These are phyloP conservation scores for Yamadazyma dendronema DNA, from an alignment of 1,139 yeast species.

Conservation along the genomic window DNA sequence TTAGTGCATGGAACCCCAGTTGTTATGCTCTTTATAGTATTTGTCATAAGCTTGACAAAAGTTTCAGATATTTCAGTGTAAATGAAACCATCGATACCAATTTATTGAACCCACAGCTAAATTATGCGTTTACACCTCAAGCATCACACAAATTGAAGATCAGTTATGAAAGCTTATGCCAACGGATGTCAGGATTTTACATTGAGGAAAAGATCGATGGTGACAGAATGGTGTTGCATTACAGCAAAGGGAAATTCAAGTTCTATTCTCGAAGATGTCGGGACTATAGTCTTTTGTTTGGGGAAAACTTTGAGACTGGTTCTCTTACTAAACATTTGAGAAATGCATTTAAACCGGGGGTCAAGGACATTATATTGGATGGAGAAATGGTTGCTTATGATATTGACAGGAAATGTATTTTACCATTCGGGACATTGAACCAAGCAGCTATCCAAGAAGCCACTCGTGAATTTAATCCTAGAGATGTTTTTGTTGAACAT, in stretches of 20 bases:
- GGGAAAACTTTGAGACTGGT: constrained; percentile 57
- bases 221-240: constrained; percentile 78
- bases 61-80: constrained; percentile 51
- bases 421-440: constrained; percentile 81
- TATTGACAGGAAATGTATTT: constrained; percentile 50
- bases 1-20: constrained; percentile 79
- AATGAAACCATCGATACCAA: constrained; percentile 30
- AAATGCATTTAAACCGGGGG: constrained; percentile 41
- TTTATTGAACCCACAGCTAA: constrained; percentile 47
- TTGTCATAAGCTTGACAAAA: constrained; percentile 62
- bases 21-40: constrained; percentile 64
- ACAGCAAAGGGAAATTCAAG: constrained; percentile 42
- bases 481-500: constrained; percentile 36
- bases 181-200: constrained; percentile 49
- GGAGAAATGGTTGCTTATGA: constrained; percentile 96
- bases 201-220: constrained; percentile 96
- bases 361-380: constrained; percentile 62
- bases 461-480: constrained; percentile 40
- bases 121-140: constrained; percentile 69
- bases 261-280: constrained; percentile 70
- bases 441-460: constrained; percentile 61
- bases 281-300: constrained; percentile 75
- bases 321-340: constrained; percentile 57
- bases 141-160: constrained; percentile 54
- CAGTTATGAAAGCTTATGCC: constrained; percentile 49